Conservation (phyloP, 140 eudicot species). For the Erigeron philadelphicus region DNA sequence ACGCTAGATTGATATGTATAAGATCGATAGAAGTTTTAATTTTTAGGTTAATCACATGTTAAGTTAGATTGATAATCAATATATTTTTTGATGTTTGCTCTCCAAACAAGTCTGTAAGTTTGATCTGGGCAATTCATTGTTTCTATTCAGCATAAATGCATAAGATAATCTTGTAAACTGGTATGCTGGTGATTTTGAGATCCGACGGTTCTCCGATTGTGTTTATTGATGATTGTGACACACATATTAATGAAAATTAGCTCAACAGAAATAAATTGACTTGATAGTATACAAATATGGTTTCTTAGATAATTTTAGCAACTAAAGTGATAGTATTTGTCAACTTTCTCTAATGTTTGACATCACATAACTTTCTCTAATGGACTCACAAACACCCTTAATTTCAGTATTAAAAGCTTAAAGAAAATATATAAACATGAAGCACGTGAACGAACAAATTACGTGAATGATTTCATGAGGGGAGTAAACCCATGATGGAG, state of each 20-base stretch:
- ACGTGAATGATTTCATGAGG: constrained; percentile 27
- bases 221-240: neutral
- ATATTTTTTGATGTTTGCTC: neutral
- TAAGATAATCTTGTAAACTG: neutral
- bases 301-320: no score
- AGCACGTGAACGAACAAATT: constrained; percentile 7
- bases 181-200: neutral
- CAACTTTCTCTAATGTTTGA: neutral
- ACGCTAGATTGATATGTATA: no score
- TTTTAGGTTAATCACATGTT: no score
- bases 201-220: neutral
- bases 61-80: no score
- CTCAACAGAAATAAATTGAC: no score
- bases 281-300: no score
- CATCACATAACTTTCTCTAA: neutral
- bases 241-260: no score
- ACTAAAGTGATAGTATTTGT: neutral
- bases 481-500: constrained; percentile 64
- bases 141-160: neutral
- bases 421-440: neutral
- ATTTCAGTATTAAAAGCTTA: constrained; percentile 1
- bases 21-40: no score
- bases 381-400: neutral
- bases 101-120: neutral
- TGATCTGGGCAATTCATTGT: neutral